phyloP scores from a whole-genome alignment of 345 rosid species.

The Eucalyptus erythrocorys region DNA sequence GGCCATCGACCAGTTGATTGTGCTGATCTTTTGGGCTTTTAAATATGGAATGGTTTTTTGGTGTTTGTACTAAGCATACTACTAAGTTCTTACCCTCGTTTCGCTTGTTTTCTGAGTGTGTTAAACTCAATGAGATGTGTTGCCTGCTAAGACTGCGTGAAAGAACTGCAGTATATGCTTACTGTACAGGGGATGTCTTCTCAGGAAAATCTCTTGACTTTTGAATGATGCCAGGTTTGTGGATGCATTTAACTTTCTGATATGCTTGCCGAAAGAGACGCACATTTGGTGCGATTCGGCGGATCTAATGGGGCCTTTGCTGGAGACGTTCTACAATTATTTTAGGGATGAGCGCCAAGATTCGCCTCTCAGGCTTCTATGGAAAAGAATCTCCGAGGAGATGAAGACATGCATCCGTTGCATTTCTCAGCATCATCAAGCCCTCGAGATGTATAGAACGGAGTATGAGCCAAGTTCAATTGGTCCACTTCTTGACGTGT shows the following conservation, averaged over 20 bases:
- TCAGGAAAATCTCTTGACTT: not conserved
- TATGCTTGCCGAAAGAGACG: slow-evolving; percentile 47
- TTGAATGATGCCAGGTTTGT: slow-evolving; percentile 42
- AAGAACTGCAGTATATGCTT: not conserved
- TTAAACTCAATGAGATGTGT: not conserved
- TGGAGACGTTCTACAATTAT: slow-evolving; percentile 86
- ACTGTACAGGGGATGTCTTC: not conserved
- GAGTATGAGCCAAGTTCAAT: slow-evolving; percentile 69
- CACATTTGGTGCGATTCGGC: slow-evolving; percentile 82
- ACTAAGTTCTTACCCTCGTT: not conserved
- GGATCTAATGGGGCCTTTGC: slow-evolving; percentile 85
- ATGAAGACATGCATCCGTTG: slow-evolving; percentile 70
- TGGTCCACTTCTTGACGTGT: slow-evolving; percentile 73
- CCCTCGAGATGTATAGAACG: slow-evolving; percentile 54
- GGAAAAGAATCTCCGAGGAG: slow-evolving; percentile 75
- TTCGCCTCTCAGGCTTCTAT: slow-evolving; percentile 72
- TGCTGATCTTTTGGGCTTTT: not conserved
- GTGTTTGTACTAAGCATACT: not conserved
- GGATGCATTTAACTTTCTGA: slow-evolving; percentile 64
- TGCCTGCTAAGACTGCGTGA: not conserved
- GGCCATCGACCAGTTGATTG: not conserved
- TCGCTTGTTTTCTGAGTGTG: not conserved
- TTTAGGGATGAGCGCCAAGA: slow-evolving; percentile 52
- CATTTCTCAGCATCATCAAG: slow-evolving; percentile 88
- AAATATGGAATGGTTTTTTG: not conserved